Base-by-base conservation (phyloP, 805 yeast species). In the Metschnikowia borealis region DNA sequence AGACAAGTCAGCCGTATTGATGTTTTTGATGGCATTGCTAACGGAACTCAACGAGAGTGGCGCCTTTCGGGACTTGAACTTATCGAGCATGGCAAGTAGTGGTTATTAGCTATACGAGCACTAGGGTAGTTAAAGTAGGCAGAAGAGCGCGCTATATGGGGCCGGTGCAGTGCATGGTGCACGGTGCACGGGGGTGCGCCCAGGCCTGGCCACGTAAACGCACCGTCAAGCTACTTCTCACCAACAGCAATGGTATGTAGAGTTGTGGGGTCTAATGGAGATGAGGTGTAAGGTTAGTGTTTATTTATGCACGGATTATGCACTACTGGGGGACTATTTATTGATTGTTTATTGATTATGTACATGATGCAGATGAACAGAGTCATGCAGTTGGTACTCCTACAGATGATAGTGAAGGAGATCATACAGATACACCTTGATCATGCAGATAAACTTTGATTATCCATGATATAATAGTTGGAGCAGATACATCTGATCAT, bases 11-110 rank as follows among this genome's bases (percentile, higher is more conserved):
- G 58, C 42, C 3, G 61, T 51, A 6, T 70, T 69, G 1, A 70
- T 62, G 17, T 63, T 62, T 53, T 71, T 71, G 48, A 73, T 60
- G 18, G 68, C 75, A 61, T 71, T 73, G 51, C 76, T 69, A 4
- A 73, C 78, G 17, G 69, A 63, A 50, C 64, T 67, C 23, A 73
- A 62, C 15, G 77, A 71, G 45, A 73, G 63, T 23, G 77, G 77
- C 3, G 77, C 69, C 55, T 72, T 73, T 48, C 68, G 65, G 63
- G 60, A 67, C 54, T 70, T 71, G 29, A 72, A 48, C 52, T 72
- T 72, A 50, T 63, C 61, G 48, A 72, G 68, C 76, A 71, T 71
- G 35, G 20, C 8, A 36, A 17, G 11, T n/a, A n/a, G 31, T 15
- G 46, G 17, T 20, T 26, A 26, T 26, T 26, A 13, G 26, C 39